phyloP scores from a whole-genome alignment of 2,329 filamentous ascomycete genomes.

The Sclerotinia minor region DNA sequence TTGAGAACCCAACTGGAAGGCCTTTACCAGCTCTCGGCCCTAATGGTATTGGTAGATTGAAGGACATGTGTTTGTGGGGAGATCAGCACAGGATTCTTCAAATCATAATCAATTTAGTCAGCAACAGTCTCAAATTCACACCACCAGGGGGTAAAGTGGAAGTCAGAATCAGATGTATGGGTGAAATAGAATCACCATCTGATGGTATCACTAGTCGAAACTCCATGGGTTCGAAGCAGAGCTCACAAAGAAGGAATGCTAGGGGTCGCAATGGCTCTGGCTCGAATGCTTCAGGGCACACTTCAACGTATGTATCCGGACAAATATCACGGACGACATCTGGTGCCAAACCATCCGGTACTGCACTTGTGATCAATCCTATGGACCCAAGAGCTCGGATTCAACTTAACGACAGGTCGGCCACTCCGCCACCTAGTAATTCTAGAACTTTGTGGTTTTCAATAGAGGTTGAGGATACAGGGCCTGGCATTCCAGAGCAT shows the following conservation, averaged over 20 bases:
- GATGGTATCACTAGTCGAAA: slow-evolving; percentile 33
- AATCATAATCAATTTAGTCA: slow-evolving; percentile 90
- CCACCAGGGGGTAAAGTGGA: slow-evolving; percentile 72
- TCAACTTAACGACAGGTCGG: slow-evolving; percentile 52
- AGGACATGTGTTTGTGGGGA: slow-evolving; percentile 86
- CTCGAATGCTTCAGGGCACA: slow-evolving; percentile 46
- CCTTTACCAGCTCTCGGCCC: slow-evolving; percentile 61
- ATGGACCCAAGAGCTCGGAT: slow-evolving; percentile 48
- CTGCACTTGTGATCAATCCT: slow-evolving; percentile 63
- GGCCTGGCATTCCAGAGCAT: slow-evolving; percentile 77
- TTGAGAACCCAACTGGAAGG: slow-evolving; percentile 32
- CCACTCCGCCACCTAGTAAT: slow-evolving; percentile 59
- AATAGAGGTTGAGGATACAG: slow-evolving; percentile 86
- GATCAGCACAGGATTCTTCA: slow-evolving; percentile 89
- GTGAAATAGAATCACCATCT: slow-evolving; percentile 48
- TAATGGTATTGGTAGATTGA: slow-evolving; percentile 65
- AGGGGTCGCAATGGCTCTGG: slow-evolving; percentile 35
- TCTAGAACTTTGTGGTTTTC: slow-evolving; percentile 74
- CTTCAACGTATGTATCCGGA: slow-evolving; percentile 9
- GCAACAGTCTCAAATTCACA: slow-evolving; percentile 91
- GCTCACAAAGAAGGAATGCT: slow-evolving; percentile 33
- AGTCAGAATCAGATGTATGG: slow-evolving; percentile 72
- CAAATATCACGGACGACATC: slow-evolving; percentile 48
- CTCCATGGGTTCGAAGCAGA: slow-evolving; percentile 36
- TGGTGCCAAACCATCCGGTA: slow-evolving; percentile 45